phyloP scores from a whole-genome alignment of 306 rosid species.

The Prunus kanzakura region DNA sequence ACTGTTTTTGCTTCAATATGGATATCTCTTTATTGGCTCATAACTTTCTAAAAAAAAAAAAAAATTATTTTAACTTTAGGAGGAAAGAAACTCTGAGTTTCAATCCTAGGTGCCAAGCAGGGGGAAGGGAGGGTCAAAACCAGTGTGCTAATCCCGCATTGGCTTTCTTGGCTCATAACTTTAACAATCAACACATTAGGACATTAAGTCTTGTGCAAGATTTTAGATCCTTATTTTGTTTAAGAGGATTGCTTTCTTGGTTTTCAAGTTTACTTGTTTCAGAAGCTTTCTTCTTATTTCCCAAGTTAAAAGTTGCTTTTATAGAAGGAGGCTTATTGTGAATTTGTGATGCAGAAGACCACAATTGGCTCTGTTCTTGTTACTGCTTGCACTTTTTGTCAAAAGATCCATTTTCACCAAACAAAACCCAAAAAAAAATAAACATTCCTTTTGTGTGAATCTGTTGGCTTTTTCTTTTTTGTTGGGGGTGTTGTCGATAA shows the following conservation, averaged over 20 bases:
- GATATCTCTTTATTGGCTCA: too few relatives aligned
- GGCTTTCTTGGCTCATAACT: too few relatives aligned
- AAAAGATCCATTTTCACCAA: neutral
- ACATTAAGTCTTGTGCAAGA: neutral
- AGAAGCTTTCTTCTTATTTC: neutral
- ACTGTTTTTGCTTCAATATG: neutral
- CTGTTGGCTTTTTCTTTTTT: neutral
- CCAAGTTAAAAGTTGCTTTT: neutral
- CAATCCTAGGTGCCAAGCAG: too few relatives aligned
- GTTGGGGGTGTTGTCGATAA: constrained; percentile 22
- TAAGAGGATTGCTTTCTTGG: neutral
- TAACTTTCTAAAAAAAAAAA: neutral
- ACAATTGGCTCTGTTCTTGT: neutral
- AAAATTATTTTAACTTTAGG: too few relatives aligned
- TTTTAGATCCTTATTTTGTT: neutral
- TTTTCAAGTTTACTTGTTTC: neutral
- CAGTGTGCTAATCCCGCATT: too few relatives aligned
- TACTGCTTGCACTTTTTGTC: neutral
- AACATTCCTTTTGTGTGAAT: neutral
- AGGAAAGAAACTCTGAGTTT: too few relatives aligned
- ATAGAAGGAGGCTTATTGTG: neutral
- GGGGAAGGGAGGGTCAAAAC: too few relatives aligned
- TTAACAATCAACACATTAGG: neutral
- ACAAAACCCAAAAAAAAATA: neutral
- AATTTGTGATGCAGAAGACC: neutral